Percentiles rank a stretch among this genome's conserved stretches.
phyloP scores from a whole-genome alignment of 2,329 filamentous ascomycete species.

The Fusarium nisikadoi region DNA sequence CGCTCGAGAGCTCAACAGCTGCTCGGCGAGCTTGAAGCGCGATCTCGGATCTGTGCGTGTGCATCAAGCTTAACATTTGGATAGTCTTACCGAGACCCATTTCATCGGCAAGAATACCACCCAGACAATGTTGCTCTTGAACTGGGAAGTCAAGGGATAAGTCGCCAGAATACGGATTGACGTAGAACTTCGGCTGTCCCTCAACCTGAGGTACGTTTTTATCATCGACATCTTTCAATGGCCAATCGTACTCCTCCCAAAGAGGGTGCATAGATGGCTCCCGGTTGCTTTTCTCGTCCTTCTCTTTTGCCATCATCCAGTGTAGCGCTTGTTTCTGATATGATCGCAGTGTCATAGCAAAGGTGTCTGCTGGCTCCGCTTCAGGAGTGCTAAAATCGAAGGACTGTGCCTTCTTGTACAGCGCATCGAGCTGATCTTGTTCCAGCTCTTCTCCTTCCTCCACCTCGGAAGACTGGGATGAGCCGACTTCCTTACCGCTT shows the following conservation, averaged over 20 bases:
- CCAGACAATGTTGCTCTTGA: constrained; percentile 94
- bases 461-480: constrained; percentile 70
- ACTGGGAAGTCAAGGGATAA: constrained; percentile 90
- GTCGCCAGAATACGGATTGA: constrained; percentile 97
- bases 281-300: constrained; percentile 75
- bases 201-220: constrained; percentile 74
- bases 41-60: constrained; percentile 77
- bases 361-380: constrained; percentile 83
- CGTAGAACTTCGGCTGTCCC: constrained; percentile 81
- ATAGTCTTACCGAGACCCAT: constrained; percentile 99
- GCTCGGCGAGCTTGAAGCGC: constrained; percentile 53
- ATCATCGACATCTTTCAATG: constrained; percentile 86
- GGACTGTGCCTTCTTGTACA: constrained; percentile 96
- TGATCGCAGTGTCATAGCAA: constrained; percentile 83
- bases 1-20: constrained; percentile 50
- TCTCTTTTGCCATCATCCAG: constrained; percentile 97
- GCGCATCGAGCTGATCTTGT: constrained; percentile 90
- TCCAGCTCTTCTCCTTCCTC: constrained; percentile 93
- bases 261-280: constrained; percentile 92
- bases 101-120: constrained; percentile 92
- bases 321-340: constrained; percentile 96
- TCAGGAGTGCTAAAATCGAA: constrained; percentile 95
- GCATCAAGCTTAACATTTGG: constrained; percentile 94
- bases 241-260: constrained; percentile 97
- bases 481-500: constrained; percentile 51